Percentiles rank a stretch among this genome's conserved stretches.
Conservation (phyloP, 108 stramenopile species). For the Fragilariopsis cylindrus region DNA sequence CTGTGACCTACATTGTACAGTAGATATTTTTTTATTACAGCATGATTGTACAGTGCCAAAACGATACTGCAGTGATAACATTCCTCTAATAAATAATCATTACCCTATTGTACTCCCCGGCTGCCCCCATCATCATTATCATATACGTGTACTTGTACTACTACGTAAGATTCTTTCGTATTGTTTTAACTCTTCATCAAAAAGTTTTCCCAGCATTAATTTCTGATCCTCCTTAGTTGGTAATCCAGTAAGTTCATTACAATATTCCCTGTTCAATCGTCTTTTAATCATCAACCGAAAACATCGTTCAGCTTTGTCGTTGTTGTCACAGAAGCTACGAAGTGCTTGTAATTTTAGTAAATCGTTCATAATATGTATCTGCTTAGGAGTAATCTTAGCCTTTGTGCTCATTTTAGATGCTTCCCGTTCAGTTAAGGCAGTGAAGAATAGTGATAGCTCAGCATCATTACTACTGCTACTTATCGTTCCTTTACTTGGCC, state of each 20-base stretch:
- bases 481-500: constrained; percentile 7
- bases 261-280: constrained; percentile 52
- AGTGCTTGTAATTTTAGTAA: constrained; percentile 47
- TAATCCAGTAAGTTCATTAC: constrained; percentile 62
- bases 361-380: constrained; percentile 70
- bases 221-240: constrained; percentile 73
- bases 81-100: no score
- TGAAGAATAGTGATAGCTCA: constrained; percentile 22
- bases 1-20: no score
- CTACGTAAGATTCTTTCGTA: constrained; percentile 18
- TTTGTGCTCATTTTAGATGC: constrained; percentile 30
- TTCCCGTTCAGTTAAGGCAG: constrained; percentile 42
- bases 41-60: no score
- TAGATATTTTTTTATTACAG: no score
- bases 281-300: constrained; percentile 85
- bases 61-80: no score
- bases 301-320: constrained; percentile 25
- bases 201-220: constrained; percentile 50
- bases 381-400: constrained; percentile 55
- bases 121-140: no score
- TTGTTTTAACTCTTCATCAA: constrained; percentile 43
- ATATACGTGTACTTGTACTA: no score
- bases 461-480: background rate
- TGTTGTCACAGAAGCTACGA: background rate
- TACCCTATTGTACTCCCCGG: no score